Base-by-base conservation (phyloP, 2,329 filamentous ascomycete genomes). In the Colletotrichum brevisporum region DNA sequence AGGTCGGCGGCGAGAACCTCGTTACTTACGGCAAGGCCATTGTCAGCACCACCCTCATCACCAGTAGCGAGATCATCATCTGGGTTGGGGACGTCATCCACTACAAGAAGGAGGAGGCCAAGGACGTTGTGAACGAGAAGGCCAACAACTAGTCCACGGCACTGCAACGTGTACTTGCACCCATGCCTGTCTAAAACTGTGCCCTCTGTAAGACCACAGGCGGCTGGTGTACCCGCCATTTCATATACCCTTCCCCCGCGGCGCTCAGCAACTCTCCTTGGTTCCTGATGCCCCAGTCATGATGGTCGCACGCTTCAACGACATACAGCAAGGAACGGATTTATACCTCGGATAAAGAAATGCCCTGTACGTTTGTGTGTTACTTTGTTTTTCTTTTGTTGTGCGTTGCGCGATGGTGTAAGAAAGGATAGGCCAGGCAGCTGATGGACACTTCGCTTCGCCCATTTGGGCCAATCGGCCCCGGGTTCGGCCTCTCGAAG, bases 21-120 rank as follows among this genome's bases (percentile, higher is more conserved):
- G 82, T 94, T n/a, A 87, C 89, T 4, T 87, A 88, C 69, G 88
- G 90, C 76, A 94, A 92, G 85, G 93, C 93, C 12, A 82, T 89
- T 15, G 83, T 94, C 72, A 88, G 87, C 59, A 93, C 92, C 15
- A 86, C 88, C 26, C 83, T 94, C 56, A 85, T 93, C 56, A 84
- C 94, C 57, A 88, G 88, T 56, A 87, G 86, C 72, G 91, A 94
- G 79, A 87, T 89, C 1, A 79, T 93, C 61, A 82, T 82, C 62
- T 92, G 88, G 85, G 75, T 92, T 71, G 86, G 86, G 76, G 83
- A 83, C 61, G 86, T 89, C 73, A 76, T 94, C 56, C 83, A 86
- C 69, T 80, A 83, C 73, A 89, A 91, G 84, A 92, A 92, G 83
- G 82, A 86, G 27, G 85, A 91, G 74, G 83, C 83, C 51, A 87